Conservation (phyloP, 805 yeast genomes). For the Kodamaea restingae region DNA sequence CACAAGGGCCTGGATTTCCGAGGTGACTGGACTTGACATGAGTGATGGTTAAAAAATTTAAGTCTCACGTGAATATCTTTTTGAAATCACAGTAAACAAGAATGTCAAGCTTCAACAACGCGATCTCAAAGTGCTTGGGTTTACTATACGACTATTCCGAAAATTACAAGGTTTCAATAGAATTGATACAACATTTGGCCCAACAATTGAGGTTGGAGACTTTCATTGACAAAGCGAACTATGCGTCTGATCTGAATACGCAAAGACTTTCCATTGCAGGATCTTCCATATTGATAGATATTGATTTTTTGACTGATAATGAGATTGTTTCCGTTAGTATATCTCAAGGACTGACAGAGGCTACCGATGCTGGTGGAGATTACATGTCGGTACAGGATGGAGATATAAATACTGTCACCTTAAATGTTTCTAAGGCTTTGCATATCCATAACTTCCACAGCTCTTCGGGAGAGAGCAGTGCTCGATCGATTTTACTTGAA, state of each 20-base stretch:
- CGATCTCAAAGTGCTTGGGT: conserved; percentile 20
- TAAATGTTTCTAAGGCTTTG: conserved; percentile 7
- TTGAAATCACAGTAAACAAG: neutral
- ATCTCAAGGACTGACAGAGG: conserved; percentile 25
- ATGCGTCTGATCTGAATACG: conserved; percentile 16
- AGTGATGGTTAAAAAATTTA: conserved; percentile 6
- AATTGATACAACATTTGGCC: conserved; percentile 36
- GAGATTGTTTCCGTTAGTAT: conserved; percentile 27
- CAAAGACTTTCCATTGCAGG: conserved; percentile 42
- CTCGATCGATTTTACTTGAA: conserved; percentile 27
- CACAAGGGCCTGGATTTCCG: conserved; percentile 33
- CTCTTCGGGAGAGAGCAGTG: conserved; percentile 10
- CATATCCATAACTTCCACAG: conserved; percentile 16
- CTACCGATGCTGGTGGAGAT: neutral
- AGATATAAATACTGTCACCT: conserved; percentile 5
- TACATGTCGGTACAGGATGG: conserved; percentile 6
- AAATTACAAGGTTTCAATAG: conserved; percentile 31
- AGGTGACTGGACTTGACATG: conserved; percentile 9
- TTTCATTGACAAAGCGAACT: conserved; percentile 35
- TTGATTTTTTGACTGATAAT: conserved; percentile 30
- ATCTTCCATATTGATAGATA: conserved; percentile 35
- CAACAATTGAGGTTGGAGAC: conserved; percentile 40
- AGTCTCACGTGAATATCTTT: conserved; percentile 7
- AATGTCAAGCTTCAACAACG: conserved; percentile 16
- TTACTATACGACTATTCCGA: conserved; percentile 30